Conservation (phyloP, 805 yeast genomes). For the Yamadazyma insecticola region DNA sequence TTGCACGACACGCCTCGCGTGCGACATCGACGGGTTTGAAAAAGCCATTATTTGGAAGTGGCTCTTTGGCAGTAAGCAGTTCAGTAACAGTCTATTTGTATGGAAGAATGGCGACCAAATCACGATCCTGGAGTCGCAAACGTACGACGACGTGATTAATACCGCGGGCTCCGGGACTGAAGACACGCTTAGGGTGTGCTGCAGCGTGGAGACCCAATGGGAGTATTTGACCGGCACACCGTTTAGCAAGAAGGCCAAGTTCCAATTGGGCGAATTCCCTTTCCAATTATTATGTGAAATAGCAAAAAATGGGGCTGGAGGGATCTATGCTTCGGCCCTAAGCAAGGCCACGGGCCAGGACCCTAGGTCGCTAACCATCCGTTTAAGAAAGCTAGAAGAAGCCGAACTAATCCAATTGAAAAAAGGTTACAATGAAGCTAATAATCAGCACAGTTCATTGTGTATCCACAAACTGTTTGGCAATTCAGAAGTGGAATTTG, state of each 20-base stretch:
- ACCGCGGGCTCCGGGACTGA: slow-evolving; percentile 8
- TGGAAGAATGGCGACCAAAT: slow-evolving; percentile 8
- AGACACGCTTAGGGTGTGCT: slow-evolving; percentile 19
- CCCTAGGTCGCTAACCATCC: slow-evolving; percentile 60
- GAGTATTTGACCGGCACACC: slow-evolving; percentile 48
- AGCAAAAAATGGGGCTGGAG: slow-evolving; percentile 51
- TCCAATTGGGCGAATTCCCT: slow-evolving; percentile 47
- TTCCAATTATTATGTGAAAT: slow-evolving; percentile 57
- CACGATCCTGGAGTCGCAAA: too few relatives aligned
- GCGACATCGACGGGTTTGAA: slow-evolving; percentile 28
- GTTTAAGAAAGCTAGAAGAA: slow-evolving; percentile 53
- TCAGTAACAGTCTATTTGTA: slow-evolving; percentile 5
- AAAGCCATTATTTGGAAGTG: slow-evolving; percentile 39
- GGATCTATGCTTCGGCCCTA: slow-evolving; percentile 57
- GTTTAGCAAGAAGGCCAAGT: slow-evolving; percentile 42
- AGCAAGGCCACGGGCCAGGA: slow-evolving; percentile 61
- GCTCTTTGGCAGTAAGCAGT: slow-evolving; percentile 20
- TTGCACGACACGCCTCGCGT: slow-evolving; percentile 14
- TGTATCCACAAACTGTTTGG: slow-evolving; percentile 48
- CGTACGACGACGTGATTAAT: background rate
- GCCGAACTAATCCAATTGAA: slow-evolving; percentile 44
- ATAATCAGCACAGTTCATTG: slow-evolving; percentile 51
- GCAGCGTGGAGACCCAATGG: slow-evolving; percentile 57
- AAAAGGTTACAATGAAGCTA: slow-evolving; percentile 24
- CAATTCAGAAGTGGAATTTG: slow-evolving; percentile 18